Evolutionary conservation across 2,329 filamentous ascomycete species (phyloP).

Genomic region (Ceratocystis albifundus): DNA sequence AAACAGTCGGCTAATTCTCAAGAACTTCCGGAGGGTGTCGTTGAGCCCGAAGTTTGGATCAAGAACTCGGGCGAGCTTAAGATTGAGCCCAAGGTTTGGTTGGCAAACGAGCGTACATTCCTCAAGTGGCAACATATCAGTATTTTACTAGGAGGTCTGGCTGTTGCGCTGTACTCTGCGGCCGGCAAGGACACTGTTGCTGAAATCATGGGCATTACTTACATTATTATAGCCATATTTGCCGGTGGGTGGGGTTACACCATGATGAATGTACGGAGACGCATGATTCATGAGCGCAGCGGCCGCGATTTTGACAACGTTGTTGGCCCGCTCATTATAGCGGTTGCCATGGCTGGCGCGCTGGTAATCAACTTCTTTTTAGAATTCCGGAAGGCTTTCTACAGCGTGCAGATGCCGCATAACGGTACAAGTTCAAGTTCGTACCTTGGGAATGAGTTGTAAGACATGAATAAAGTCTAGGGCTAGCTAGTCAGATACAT

Average conservation of each 20-base stretch:
- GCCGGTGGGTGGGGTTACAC: constrained; percentile 77
- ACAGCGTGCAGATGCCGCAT: constrained; percentile 2
- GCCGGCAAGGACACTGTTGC: constrained; percentile 70
- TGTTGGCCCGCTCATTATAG: constrained; percentile 72
- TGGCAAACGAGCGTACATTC: constrained; percentile 95
- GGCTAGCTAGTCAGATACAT: not conserved
- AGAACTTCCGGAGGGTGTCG: constrained; percentile 72
- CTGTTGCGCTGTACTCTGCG: constrained; percentile 77
- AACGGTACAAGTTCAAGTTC: constrained; percentile 14
- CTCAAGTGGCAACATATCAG: constrained; percentile 98
- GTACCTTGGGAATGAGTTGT: constrained; percentile 17
- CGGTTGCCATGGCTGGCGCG: constrained; percentile 63
- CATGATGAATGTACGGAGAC: constrained; percentile 63
- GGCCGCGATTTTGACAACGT: constrained; percentile 89
- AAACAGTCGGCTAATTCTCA: constrained; percentile 27
- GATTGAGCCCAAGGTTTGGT: constrained; percentile 96
- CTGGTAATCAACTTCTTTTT: constrained; percentile 81
- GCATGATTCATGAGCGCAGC: constrained; percentile 73
- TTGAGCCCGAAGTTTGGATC: constrained; percentile 74
- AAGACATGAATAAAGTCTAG: not conserved
- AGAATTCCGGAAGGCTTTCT: constrained; percentile 43
- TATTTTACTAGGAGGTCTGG: constrained; percentile 72
- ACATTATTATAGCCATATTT: constrained; percentile 71
- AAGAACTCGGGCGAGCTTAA: constrained; percentile 87
- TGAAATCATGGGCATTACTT: constrained; percentile 66